Evolutionary conservation across 345 rosid species (phyloP).

Genomic region (Alliaria petiolata): DNA sequence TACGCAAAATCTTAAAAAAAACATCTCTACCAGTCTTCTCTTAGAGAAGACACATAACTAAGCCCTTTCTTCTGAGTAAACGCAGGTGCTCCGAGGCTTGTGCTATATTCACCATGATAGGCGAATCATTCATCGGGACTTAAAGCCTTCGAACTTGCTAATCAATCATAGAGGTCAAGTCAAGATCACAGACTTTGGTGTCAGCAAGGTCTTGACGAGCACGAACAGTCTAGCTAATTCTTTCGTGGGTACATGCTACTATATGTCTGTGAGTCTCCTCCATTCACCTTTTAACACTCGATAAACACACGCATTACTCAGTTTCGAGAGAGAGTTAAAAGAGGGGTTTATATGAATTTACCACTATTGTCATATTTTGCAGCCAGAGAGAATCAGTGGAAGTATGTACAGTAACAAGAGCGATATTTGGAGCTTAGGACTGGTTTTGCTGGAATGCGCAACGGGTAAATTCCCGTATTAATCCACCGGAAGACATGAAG

Average conservation of each 20-base stretch:
- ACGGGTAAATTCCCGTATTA: constrained; percentile 74
- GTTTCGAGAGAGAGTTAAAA: not conserved
- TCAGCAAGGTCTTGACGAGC: constrained; percentile 75
- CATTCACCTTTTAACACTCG: not conserved
- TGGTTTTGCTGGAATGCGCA: constrained; percentile 81
- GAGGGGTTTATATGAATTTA: not conserved
- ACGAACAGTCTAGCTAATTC: constrained; percentile 75
- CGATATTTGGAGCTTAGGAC: constrained; percentile 96
- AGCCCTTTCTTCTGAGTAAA: not conserved
- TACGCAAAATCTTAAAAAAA: not conserved
- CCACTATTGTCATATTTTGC: not conserved
- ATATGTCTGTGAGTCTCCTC: constrained; percentile 82
- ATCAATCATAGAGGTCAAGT: constrained; percentile 94
- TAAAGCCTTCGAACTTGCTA: constrained; percentile 85
- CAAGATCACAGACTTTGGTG: constrained; percentile 97
- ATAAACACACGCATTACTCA: not conserved
- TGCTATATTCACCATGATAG: constrained; percentile 78
- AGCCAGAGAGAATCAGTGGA: constrained; percentile 92
- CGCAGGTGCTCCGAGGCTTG: constrained; percentile 78
- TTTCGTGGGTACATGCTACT: constrained; percentile 73
- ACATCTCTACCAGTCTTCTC: not conserved
- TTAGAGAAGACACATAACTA: not conserved
- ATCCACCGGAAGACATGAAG: constrained; percentile 57
- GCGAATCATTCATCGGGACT: constrained; percentile 81
- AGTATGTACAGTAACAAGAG: constrained; percentile 29